Evolutionary conservation across 1,139 yeast species (phyloP).

Genomic region (Pneumocystis carinii): DNA sequence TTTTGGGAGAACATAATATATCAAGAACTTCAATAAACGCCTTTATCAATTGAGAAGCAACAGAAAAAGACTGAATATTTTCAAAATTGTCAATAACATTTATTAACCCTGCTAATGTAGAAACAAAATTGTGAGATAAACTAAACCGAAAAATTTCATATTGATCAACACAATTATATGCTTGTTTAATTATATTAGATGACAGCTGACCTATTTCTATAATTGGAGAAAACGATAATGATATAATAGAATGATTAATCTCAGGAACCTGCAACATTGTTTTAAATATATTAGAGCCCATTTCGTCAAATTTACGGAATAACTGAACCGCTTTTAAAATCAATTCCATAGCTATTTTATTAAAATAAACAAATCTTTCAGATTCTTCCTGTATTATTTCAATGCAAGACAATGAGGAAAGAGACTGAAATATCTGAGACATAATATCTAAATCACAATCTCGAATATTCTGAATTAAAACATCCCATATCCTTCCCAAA

Average conservation of each 20-base stretch:
- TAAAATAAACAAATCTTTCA: conserved; percentile 1
- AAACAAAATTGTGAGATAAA: conserved; percentile 31
- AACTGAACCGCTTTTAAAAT: conserved; percentile 14
- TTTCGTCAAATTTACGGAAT: conserved; percentile 33
- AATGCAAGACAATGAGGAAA: conserved; percentile 16
- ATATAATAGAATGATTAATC: conserved; percentile 17
- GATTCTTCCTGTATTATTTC: conserved; percentile 30
- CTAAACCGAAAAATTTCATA: conserved; percentile 52
- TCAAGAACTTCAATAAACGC: conserved; percentile 5
- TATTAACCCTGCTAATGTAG: conserved; percentile 37
- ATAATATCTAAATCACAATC: conserved; percentile 4
- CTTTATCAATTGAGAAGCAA: conserved; percentile 8
- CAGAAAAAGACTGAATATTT: conserved; percentile 6
- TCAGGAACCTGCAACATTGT: conserved; percentile 26
- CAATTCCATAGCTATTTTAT: conserved; percentile 8
- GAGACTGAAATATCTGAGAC: conserved; percentile 7
- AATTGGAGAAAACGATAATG: conserved; percentile 19
- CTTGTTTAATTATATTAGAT: conserved; percentile 56
- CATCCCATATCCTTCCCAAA: neutral
- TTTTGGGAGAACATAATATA: conserved; percentile 1
- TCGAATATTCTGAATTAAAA: neutral
- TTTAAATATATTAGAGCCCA: conserved; percentile 25
- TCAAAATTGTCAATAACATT: conserved; percentile 33
- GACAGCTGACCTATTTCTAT: conserved; percentile 37
- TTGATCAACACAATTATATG: conserved; percentile 62